Percentiles rank a stretch among this genome's conserved stretches.
phyloP scores from a whole-genome alignment of 495 filamentous ascomycete species.

The Physcia stellaris region DNA sequence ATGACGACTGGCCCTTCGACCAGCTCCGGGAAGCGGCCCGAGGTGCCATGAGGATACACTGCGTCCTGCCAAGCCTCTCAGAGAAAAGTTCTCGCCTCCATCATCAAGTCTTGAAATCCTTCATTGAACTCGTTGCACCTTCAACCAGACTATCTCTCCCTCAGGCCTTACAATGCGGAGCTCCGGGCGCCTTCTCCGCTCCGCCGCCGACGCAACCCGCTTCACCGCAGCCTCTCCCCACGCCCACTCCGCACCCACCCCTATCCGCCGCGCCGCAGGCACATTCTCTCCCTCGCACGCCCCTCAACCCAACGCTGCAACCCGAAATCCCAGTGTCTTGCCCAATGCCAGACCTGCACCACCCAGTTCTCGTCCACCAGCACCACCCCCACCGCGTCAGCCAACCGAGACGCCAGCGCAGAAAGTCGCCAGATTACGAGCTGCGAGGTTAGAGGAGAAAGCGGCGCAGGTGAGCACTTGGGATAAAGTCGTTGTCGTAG shows the following conservation, averaged over 20 bases:
- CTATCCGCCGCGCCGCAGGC: conserved; percentile 19
- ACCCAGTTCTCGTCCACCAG: conserved; percentile 18
- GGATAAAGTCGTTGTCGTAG: conserved; percentile 54
- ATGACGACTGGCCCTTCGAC: too few species aligned
- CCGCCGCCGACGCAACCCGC: conserved; percentile 82
- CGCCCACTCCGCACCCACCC: conserved; percentile 52
- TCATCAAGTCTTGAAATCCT: conserved; percentile 12
- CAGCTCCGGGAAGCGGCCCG: too few species aligned
- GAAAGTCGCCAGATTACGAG: conserved; percentile 76
- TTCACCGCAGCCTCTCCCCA: conserved; percentile 90
- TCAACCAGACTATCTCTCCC: background rate
- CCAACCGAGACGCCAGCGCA: conserved; percentile 68
- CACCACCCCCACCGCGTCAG: conserved; percentile 8
- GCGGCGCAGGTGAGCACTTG: conserved; percentile 48
- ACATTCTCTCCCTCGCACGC: conserved; percentile 15
- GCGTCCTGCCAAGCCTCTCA: too few species aligned
- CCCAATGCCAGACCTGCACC: conserved; percentile 4
- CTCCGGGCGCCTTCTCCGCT: conserved; percentile 52
- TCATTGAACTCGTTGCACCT: background rate
- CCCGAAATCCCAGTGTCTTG: conserved; percentile 11
- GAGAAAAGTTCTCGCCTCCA: too few species aligned
- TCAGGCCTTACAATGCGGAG: conserved; percentile 4
- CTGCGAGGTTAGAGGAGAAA: conserved; percentile 58
- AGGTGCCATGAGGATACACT: too few species aligned
- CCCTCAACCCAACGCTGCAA: conserved; percentile 13